Conservation (phyloP, 2,329 filamentous ascomycete species). For the Didymella keratinophila region DNA sequence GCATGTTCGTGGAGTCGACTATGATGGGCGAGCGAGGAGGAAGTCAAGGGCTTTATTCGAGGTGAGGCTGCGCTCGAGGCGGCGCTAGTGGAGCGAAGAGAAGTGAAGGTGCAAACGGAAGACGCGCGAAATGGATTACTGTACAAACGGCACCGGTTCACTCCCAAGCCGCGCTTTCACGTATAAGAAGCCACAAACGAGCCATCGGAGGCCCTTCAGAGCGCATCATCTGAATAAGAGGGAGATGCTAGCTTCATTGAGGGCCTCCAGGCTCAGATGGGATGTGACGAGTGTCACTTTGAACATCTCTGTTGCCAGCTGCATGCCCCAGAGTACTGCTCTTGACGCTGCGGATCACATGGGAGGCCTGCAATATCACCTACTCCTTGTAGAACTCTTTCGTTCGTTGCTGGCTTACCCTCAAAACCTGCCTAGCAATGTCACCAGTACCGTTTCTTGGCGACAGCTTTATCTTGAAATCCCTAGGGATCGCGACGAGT, state of each 20-base stretch:
- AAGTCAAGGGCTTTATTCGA: not conserved
- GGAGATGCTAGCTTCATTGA: not conserved
- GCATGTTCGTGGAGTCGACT: not conserved
- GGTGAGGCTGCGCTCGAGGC: not conserved
- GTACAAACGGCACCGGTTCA: not conserved
- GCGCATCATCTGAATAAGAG: not conserved
- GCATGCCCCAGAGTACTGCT: not conserved
- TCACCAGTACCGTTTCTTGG: not conserved
- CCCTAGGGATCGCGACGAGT: not conserved
- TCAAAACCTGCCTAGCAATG: not conserved
- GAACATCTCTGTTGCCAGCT: not conserved
- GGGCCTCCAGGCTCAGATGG: no score
- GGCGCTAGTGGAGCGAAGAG: not conserved
- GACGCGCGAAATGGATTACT: not conserved
- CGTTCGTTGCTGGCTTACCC: not conserved
- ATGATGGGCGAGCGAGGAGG: not conserved
- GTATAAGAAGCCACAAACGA: not conserved
- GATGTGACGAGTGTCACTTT: not conserved
- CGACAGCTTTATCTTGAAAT: not conserved
- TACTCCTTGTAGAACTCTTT: not conserved
- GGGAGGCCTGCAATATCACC: not conserved
- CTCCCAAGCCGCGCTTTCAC: not conserved
- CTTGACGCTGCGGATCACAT: not conserved
- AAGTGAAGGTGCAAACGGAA: slow-evolving; percentile 9
- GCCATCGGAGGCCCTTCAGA: not conserved